These are phyloP conservation scores for Scheffersomyces coipomensis DNA, from an alignment of 805 yeast genomes.

Conservation along the genomic window DNA sequence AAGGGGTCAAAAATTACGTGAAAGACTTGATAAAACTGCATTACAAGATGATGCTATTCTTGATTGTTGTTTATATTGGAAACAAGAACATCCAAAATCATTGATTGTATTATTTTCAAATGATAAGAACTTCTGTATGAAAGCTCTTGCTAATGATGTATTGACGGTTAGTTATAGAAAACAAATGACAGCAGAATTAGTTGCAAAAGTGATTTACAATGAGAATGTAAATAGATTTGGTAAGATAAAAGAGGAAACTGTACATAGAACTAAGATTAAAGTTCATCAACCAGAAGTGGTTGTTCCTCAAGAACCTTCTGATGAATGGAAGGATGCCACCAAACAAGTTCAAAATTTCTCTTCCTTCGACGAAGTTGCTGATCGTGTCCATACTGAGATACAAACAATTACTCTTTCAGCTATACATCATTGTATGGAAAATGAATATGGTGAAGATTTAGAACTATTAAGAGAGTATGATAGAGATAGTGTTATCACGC, in stretches of 20 bases:
- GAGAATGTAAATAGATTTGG: conserved; percentile 32
- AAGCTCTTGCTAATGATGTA: conserved; percentile 66
- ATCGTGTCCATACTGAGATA: conserved; percentile 40
- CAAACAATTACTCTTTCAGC: conserved; percentile 41
- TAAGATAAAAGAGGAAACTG: conserved; percentile 5
- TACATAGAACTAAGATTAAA: conserved; percentile 1
- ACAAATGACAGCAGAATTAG: conserved; percentile 43
- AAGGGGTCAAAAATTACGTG: conserved; percentile 61
- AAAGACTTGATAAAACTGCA: conserved; percentile 46
- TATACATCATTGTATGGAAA: conserved; percentile 49
- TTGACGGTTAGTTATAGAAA: conserved; percentile 58
- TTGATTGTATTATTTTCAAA: conserved; percentile 69
- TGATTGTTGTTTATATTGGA: conserved; percentile 76
- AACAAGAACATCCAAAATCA: conserved; percentile 28
- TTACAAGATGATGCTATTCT: conserved; percentile 77
- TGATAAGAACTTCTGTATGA: conserved; percentile 79
- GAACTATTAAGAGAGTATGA: conserved; percentile 49
- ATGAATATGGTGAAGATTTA: conserved; percentile 57
- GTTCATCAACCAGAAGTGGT: conserved; percentile 1
- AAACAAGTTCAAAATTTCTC: conserved; percentile 1
- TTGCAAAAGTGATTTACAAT: conserved; percentile 36
- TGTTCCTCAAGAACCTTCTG: conserved; percentile 7
- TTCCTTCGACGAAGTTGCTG: conserved; percentile 10
- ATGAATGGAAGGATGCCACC: conserved; percentile 10
- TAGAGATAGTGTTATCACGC: conserved; percentile 23